Percentiles rank a stretch among this genome's conserved stretches.
Conservation (phyloP, 108 stramenopile genomes). For the Cyclotella cryptica region DNA sequence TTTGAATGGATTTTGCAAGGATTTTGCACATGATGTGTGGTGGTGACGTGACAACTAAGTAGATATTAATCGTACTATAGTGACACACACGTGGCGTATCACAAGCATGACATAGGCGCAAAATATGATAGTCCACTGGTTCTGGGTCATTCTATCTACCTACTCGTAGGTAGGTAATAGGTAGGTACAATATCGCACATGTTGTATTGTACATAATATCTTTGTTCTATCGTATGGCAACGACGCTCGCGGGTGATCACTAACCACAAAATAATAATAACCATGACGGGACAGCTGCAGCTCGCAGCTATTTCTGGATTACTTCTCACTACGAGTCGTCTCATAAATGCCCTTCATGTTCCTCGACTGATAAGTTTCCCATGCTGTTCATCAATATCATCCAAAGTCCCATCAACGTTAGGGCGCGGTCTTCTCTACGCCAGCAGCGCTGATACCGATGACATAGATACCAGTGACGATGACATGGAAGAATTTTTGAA, state of each 20-base stretch:
- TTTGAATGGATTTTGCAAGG: too few relatives aligned
- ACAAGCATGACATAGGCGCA: too few relatives aligned
- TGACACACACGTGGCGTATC: too few relatives aligned
- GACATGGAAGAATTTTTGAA: slow-evolving; percentile 17
- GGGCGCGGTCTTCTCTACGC: not conserved
- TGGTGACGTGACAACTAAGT: too few relatives aligned
- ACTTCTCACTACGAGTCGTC: not conserved
- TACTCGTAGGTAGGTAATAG: too few relatives aligned
- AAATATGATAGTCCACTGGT: too few relatives aligned
- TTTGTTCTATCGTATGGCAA: too few relatives aligned
- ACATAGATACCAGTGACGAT: not conserved
- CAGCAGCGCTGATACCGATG: not conserved
- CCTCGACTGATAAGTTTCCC: not conserved
- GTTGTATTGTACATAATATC: too few relatives aligned
- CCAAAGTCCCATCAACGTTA: not conserved
- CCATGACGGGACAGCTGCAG: slow-evolving; percentile 1
- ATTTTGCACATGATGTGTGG: too few relatives aligned
- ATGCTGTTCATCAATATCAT: not conserved
- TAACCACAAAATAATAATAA: not conserved
- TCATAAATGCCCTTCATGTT: not conserved
- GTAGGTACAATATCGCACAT: too few relatives aligned
- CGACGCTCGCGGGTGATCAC: not conserved
- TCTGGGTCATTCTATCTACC: too few relatives aligned
- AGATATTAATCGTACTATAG: too few relatives aligned
- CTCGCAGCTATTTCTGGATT: not conserved